Conservation (phyloP, 768 basidiomycete species). For the Boletus pseudo-olivaceus region DNA sequence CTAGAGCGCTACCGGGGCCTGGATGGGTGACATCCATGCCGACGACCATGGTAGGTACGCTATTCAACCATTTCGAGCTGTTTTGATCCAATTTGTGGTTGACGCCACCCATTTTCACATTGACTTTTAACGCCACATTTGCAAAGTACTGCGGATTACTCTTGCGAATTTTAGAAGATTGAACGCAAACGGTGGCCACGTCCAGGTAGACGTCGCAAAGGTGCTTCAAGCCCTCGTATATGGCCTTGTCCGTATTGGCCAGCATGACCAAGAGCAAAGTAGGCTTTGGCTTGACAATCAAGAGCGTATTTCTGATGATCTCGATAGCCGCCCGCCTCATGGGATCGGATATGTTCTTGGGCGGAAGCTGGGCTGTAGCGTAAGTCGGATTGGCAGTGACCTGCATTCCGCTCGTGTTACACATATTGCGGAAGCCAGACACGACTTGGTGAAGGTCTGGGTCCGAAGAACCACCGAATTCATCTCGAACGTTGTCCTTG, state of each 20-base stretch:
- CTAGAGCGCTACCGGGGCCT: slow-evolving; percentile 61
- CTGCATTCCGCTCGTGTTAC: slow-evolving; percentile 58
- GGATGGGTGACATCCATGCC: slow-evolving; percentile 76
- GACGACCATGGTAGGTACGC: slow-evolving; percentile 48
- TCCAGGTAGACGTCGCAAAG: slow-evolving; percentile 49
- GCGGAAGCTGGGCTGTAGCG: slow-evolving; percentile 44
- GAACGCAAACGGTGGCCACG: slow-evolving; percentile 67
- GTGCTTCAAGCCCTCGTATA: slow-evolving; percentile 52
- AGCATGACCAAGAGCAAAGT: slow-evolving; percentile 45
- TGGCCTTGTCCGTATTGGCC: slow-evolving; percentile 42
- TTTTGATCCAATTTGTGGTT: slow-evolving; percentile 44
- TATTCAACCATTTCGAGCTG: slow-evolving; percentile 37
- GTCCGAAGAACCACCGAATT: slow-evolving; percentile 55
- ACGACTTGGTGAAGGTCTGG: slow-evolving; percentile 46
- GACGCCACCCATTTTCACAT: slow-evolving; percentile 53
- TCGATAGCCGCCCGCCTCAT: slow-evolving; percentile 48
- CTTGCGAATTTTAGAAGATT: slow-evolving; percentile 66
- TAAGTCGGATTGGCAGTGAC: slow-evolving; percentile 37
- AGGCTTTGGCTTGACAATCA: slow-evolving; percentile 38
- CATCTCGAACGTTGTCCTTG: slow-evolving; percentile 56
- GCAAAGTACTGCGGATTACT: slow-evolving; percentile 53
- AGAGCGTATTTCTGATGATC: slow-evolving; percentile 42
- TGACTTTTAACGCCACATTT: slow-evolving; percentile 53
- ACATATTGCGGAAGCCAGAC: slow-evolving; percentile 59
- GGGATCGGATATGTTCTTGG: slow-evolving; percentile 50